Base-by-base conservation (phyloP, 495 filamentous ascomycete species). In the Platismatia glauca region DNA sequence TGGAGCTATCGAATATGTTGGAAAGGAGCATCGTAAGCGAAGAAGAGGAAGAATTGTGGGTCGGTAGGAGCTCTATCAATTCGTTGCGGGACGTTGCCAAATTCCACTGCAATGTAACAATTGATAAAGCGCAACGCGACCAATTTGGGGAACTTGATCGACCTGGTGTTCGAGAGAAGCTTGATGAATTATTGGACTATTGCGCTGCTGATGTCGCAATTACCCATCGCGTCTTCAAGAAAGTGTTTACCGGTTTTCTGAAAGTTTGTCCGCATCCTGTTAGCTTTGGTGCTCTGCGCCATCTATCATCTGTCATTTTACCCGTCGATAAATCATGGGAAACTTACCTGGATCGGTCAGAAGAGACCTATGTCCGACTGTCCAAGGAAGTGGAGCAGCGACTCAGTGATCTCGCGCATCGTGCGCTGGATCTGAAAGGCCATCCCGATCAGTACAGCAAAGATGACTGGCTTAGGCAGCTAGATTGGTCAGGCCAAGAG, bases 401-500 rank as follows among this genome's bases (percentile, higher is more conserved):
- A 59, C 73, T 99, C 6, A 64, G 87, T 11, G 80, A 79, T 18
- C 77, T 99, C 16, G 83, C 89, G 37, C 77, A 91, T 39, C 84
- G 86, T 72, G 92, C 94, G 4, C 67, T 93, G 44, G 82, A 86
- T 64, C 74, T 86, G 41, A 95, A 92, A 70, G 82, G 78, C 12
- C 71, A 90, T 27, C 74, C 86, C 0, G 79, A 86, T 11, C 79
- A 81, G 35, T 93, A 87, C 74, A 71, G 73, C 59, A 86, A 78
- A 57, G 94, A 99, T 70, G 87, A 89, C 39, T 99, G 95, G 95
- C 74, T 97, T 69, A 76, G 77, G 62, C 94, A 99, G 77, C 82
- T 99, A 59, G 91, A 99, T 75, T 99, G 94, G 94, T 87, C 89
- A 11, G 90, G 88, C 31, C 90, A 97, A 73, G 89, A 92, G 72